Evolutionary conservation across 2,329 filamentous ascomycete species (phyloP).

Genomic region (Hypomyces perniciosus): DNA sequence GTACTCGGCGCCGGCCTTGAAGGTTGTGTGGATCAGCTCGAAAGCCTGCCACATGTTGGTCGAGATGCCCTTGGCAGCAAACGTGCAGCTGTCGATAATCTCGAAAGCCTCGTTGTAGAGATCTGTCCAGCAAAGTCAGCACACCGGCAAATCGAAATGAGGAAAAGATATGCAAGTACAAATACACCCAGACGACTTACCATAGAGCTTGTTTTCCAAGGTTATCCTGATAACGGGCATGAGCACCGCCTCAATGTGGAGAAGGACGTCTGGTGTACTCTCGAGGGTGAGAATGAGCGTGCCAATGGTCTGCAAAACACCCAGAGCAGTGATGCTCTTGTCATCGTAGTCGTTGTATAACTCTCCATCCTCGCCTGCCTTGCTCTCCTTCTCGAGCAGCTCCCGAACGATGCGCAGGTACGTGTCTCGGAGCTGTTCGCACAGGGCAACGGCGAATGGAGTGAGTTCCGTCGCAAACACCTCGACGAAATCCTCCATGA

Average conservation of each 20-base stretch:
- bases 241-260: slow-evolving; percentile 89
- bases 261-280: slow-evolving; percentile 90
- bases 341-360: slow-evolving; percentile 91
- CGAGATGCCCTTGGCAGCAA: slow-evolving; percentile 92
- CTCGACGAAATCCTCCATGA: slow-evolving; percentile 99
- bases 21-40: slow-evolving; percentile 91
- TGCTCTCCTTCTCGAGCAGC: slow-evolving; percentile 80
- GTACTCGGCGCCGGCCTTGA: slow-evolving; percentile 93
- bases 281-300: slow-evolving; percentile 95
- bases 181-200: slow-evolving; percentile 34
- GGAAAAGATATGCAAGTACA: too few relatives aligned
- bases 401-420: slow-evolving; percentile 92
- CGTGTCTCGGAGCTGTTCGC: slow-evolving; percentile 91
- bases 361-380: slow-evolving; percentile 68
- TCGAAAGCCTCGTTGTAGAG: slow-evolving; percentile 98
- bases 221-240: slow-evolving; percentile 98
- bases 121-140: slow-evolving; percentile 8
- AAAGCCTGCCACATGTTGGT: slow-evolving; percentile 98
- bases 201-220: slow-evolving; percentile 94
- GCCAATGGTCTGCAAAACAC: slow-evolving; percentile 94
- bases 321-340: slow-evolving; percentile 95
- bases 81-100: slow-evolving; percentile 98
- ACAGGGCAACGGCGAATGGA: slow-evolving; percentile 91
- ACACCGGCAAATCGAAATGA: too few relatives aligned
- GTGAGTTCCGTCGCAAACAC: slow-evolving; percentile 96